Conservation (phyloP, 2,329 filamentous ascomycete genomes). For the Hymenoscyphus occultus region DNA sequence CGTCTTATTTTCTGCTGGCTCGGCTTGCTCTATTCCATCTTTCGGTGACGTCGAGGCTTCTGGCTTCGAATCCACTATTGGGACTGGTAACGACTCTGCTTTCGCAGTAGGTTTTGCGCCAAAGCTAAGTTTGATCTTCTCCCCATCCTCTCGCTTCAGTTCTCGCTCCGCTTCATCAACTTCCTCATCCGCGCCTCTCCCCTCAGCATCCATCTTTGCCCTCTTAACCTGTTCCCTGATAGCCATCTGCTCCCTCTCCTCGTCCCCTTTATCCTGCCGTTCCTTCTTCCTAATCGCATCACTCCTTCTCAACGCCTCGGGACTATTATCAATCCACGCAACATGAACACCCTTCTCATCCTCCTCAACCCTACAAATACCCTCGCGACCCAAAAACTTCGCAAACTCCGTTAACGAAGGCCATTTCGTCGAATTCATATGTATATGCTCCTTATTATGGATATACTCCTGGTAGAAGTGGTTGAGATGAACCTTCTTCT, state of each 20-base stretch:
- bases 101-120: slow-evolving; percentile 41
- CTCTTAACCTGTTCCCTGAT: slow-evolving; percentile 80
- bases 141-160: slow-evolving; percentile 64
- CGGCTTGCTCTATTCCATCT: slow-evolving; percentile 4
- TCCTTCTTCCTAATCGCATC: slow-evolving; percentile 83
- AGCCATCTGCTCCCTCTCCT: slow-evolving; percentile 80
- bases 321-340: slow-evolving; percentile 87
- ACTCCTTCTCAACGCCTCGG: slow-evolving; percentile 75
- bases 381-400: slow-evolving; percentile 80
- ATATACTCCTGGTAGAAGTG: slow-evolving; percentile 97
- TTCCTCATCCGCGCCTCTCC: slow-evolving; percentile 40
- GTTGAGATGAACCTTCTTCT: slow-evolving; percentile 86
- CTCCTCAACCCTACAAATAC: slow-evolving; percentile 87
- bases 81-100: slow-evolving; percentile 13
- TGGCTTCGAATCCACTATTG: not conserved
- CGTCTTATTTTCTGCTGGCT: slow-evolving; percentile 7
- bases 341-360: slow-evolving; percentile 83
- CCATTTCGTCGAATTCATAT: slow-evolving; percentile 95
- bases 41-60: slow-evolving; percentile 3
- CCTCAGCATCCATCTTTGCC: slow-evolving; percentile 60
- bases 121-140: slow-evolving; percentile 72
- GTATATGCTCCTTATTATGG: slow-evolving; percentile 78
- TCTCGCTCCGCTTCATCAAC: slow-evolving; percentile 45
- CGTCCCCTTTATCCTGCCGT: slow-evolving; percentile 83
- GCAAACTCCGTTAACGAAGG: slow-evolving; percentile 84